Evolutionary conservation across 2,329 filamentous ascomycete species (phyloP), one percentile per base, ranked within the genome.

Genomic region (Cercospora sojina): DNA sequence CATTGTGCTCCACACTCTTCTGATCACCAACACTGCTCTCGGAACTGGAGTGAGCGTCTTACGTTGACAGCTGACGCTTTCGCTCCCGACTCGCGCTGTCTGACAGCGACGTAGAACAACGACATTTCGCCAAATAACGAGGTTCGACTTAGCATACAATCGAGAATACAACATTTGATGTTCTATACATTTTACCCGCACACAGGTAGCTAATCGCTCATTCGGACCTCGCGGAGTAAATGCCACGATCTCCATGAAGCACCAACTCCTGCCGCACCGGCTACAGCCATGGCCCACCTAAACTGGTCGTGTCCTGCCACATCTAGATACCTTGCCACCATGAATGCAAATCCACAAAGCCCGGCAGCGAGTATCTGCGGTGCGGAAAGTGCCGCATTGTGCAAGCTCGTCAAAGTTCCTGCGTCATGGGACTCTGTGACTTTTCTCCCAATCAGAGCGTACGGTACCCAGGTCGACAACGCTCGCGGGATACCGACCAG

Each of bases 391-490:
- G 61, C 49, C 23, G 61, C 61, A 31, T 63, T 63, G 51, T 63
- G 61, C 61, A 63, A 51, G 38, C 61, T 63, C 16, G 51, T 63
- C 49, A 63, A 16, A 4, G 61, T 63, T 10, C 49, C 61, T 20
- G 61, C 61, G 57, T 63, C 20, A 20, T 56, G 61, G 16, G 49
- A 57, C n/a, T n/a, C 32, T 20, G 49, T 57, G 32, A 57, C 49
- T 27, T 29, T 20, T 13, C 60, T 31, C 5, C 60, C 60, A 13
- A 38, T 41, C 47, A 55, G 18, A 32, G 47, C 60, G 31, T 53
- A 62, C n/a, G 47, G 60, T 5, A 61, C 16, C 38, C 59, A 61
- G 51, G 23, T 55, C n/a, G 51, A 55, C 23, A 55, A 31, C 3
- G 51, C 51, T 31, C 51, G 23, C 13, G 51, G 51, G 2, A 55